Base-by-base conservation (phyloP, 1,284 basidiomycete genomes). In the Fomitiporia mediterranea region DNA sequence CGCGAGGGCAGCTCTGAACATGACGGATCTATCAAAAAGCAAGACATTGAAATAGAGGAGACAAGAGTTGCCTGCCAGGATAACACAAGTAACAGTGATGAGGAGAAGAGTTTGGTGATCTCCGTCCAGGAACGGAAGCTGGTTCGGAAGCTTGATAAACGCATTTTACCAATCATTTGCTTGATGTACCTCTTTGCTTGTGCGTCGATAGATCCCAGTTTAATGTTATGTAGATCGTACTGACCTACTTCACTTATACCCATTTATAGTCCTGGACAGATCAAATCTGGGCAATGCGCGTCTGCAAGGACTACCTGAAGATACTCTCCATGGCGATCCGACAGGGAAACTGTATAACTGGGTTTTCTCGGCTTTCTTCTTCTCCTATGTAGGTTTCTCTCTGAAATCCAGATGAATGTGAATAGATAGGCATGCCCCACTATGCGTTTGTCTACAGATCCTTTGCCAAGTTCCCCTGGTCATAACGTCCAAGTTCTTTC, bases 241-340 rank as follows among this genome's bases (percentile, higher is more conserved):
- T 52, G n/a, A 43, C 37, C 2, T 27, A 32, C 27, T 49, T 11
- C 13, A 19, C 19, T 9, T n/a, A 21, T 23, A 4, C 6, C n/a
- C n/a, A 43, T 42, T 42, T 25, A 21, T 9, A 89, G 86, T 82
- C 64, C 73, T 90, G 51, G 87, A 89, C 66, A 78, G 87, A 42
- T 82, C 83, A 2, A 89, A 89, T 63, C 64, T 90, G 35, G 87
- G 87, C 11, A 89, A 90, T 66, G 88, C 88, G 38, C 78, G 86
- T 40, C 70, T 90, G 37, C 86, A 86, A 68, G 83, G 83, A 2
- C 70, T 90, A 3, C 78, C 83, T 1, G 65, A 77, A 40, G 86
- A 89, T 60, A 69, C 76, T 13, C 77, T 90, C 3, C 74, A 75
- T 25, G 86, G 86, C 2, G 87, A 90, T 63, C 77, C 78, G 6